Evolutionary conservation across 1,139 yeast genomes (phyloP).

Genomic region (Yamadazyma mexicana): DNA sequence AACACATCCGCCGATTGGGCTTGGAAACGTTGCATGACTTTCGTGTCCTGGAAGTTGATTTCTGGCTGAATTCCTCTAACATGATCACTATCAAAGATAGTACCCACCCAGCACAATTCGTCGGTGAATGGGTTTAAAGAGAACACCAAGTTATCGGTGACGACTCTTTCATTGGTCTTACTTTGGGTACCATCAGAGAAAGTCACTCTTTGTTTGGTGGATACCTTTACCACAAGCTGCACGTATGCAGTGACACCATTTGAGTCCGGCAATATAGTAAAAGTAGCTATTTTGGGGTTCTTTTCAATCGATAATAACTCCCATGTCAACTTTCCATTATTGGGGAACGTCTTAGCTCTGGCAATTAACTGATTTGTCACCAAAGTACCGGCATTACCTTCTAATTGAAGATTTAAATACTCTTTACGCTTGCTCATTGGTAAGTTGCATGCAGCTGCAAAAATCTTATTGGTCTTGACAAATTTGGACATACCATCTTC

Average conservation of each 20-base stretch:
- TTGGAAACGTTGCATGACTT: conserved; percentile 27
- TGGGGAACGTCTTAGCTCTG: conserved; percentile 51
- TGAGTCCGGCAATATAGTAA: conserved; percentile 62
- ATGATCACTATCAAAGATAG: conserved; percentile 69
- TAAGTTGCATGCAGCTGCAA: conserved; percentile 43
- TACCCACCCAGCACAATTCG: conserved; percentile 71
- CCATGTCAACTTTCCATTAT: conserved; percentile 66
- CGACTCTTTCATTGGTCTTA: conserved; percentile 50
- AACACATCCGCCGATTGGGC: conserved; percentile 31
- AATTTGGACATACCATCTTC: conserved; percentile 43
- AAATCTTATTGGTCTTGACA: conserved; percentile 43
- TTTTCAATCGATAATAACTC: conserved; percentile 66
- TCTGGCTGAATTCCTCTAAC: conserved; percentile 37
- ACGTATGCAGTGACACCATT: conserved; percentile 67
- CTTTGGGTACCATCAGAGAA: conserved; percentile 40
- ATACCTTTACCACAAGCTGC: conserved; percentile 75
- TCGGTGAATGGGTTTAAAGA: conserved; percentile 72
- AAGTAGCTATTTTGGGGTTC: conserved; percentile 69
- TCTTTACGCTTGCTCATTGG: conserved; percentile 26
- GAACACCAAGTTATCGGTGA: conserved; percentile 74
- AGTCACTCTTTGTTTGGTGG: conserved; percentile 69
- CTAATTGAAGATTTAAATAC: conserved; percentile 33
- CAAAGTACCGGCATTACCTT: conserved; percentile 34
- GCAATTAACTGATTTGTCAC: conserved; percentile 31
- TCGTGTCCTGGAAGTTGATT: conserved; percentile 22